These are phyloP conservation scores for Diaporthe sp. DNA, from an alignment of 2,329 filamentous ascomycete species.

Conservation along the genomic window DNA sequence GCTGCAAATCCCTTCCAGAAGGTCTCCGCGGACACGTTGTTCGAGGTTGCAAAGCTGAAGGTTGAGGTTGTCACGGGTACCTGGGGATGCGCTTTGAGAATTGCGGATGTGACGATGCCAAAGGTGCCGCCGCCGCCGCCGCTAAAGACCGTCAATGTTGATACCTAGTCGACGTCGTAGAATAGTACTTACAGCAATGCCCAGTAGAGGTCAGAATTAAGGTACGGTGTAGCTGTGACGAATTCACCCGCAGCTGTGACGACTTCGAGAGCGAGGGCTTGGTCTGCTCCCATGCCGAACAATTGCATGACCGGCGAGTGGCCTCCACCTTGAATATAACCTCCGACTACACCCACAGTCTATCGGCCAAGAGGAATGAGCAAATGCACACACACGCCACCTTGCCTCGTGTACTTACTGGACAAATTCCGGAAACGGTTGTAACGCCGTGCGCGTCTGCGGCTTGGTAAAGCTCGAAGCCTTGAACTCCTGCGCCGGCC, in stretches of 20 bases:
- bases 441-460: conserved; percentile 23
- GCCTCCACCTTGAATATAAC: conserved; percentile 27
- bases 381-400: not conserved
- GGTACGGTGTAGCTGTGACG: conserved; percentile 54
- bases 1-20: conserved; percentile 64
- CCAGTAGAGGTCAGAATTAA: conserved; percentile 63
- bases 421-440: conserved; percentile 33
- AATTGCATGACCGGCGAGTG: conserved; percentile 21
- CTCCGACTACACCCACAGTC: conserved; percentile 32
- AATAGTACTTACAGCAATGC: conserved; percentile 51
- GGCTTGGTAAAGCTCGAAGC: conserved; percentile 24
- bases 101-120: conserved; percentile 50
- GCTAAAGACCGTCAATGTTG: conserved; percentile 50
- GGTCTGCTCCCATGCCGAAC: conserved; percentile 29
- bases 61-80: conserved; percentile 42
- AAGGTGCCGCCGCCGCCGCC: conserved; percentile 57
- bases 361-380: not conserved
- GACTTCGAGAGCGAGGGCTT: conserved; percentile 53
- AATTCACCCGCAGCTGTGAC: conserved; percentile 59
- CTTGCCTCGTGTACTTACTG: not conserved
- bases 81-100: conserved; percentile 46
- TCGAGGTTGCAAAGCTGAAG: conserved; percentile 55
- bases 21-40: conserved; percentile 63
- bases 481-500: conserved; percentile 33
- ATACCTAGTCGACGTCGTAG: not conserved